Evolutionary conservation across 176 grass and related monocot species (phyloP).

Genomic region (Avena atlantica): DNA sequence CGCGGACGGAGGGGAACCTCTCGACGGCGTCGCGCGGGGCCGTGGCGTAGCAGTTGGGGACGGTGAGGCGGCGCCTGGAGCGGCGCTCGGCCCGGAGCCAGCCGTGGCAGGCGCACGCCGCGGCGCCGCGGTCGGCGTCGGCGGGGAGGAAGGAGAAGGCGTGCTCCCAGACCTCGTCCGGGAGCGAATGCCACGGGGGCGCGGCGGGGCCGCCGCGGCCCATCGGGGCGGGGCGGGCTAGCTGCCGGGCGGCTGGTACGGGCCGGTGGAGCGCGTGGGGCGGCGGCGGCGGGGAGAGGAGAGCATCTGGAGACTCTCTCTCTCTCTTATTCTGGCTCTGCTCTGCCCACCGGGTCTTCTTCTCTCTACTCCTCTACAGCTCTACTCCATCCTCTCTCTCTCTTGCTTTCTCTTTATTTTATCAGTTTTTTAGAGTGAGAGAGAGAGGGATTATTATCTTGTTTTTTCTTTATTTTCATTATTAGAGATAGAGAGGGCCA

Average conservation of each 20-base stretch:
- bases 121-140: slow-evolving; percentile 65
- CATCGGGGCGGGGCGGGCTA: slow-evolving; percentile 42
- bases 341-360: background rate
- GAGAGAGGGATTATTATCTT: background rate
- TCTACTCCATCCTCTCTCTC: background rate
- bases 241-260: slow-evolving; percentile 32
- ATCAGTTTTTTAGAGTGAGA: no score
- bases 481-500: background rate
- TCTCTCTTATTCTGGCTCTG: slow-evolving; percentile 2
- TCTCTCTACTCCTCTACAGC: background rate
- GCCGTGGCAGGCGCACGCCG: slow-evolving; percentile 40
- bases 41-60: slow-evolving; percentile 86
- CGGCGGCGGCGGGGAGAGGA: slow-evolving; percentile 39
- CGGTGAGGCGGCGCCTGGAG: slow-evolving; percentile 59
- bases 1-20: slow-evolving; percentile 64
- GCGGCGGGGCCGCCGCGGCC: slow-evolving; percentile 45
- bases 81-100: slow-evolving; percentile 71
- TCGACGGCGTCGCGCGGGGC: slow-evolving; percentile 54
- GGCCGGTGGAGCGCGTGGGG: background rate
- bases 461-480: background rate
- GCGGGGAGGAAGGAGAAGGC: slow-evolving; percentile 74
- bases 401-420: background rate
- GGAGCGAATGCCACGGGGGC: slow-evolving; percentile 61
- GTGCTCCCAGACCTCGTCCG: slow-evolving; percentile 87
- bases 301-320: slow-evolving; percentile 48